Evolutionary conservation across 768 basidiomycete species (phyloP).

Genomic region (Hygrocybe coccinea): DNA sequence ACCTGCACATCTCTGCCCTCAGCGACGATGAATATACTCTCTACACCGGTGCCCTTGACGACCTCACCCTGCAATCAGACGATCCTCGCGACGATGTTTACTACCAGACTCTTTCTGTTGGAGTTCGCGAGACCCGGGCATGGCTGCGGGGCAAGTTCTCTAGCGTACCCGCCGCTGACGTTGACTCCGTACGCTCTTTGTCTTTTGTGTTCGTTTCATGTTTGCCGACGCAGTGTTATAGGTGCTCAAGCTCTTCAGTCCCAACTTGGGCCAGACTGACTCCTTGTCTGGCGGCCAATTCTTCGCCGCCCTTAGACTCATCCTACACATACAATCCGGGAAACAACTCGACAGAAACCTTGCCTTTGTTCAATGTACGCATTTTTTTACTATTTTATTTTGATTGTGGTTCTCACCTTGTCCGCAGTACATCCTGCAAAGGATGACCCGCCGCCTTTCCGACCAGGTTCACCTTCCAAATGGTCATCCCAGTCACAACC

Average conservation of each 20-base stretch:
- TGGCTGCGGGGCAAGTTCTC: slow-evolving; percentile 73
- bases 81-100: slow-evolving; percentile 40
- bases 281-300: slow-evolving; percentile 65
- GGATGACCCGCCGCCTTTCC: slow-evolving; percentile 17
- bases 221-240: slow-evolving; percentile 22
- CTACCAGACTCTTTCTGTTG: slow-evolving; percentile 51
- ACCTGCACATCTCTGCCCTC: slow-evolving; percentile 70
- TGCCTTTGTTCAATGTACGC: slow-evolving; percentile 72
- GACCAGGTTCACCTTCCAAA: slow-evolving; percentile 23
- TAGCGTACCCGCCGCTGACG: slow-evolving; percentile 42
- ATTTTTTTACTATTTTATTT: background rate
- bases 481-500: slow-evolving; percentile 7
- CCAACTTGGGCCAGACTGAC: slow-evolving; percentile 49
- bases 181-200: slow-evolving; percentile 52
- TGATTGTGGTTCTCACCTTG: background rate
- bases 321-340: slow-evolving; percentile 57
- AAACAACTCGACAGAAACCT: slow-evolving; percentile 59
- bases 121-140: slow-evolving; percentile 64
- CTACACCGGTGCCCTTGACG: slow-evolving; percentile 58
- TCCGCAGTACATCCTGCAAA: slow-evolving; percentile 9
- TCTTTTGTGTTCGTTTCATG: slow-evolving; percentile 3
- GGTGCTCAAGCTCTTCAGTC: slow-evolving; percentile 64
- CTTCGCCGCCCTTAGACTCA: slow-evolving; percentile 67
- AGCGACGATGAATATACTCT: slow-evolving; percentile 66
- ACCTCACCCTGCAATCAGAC: slow-evolving; percentile 40